Evolutionary conservation across 225 moss, liverwort and hornwort species (phyloP).

Genomic region (Physcomitrium patens): DNA sequence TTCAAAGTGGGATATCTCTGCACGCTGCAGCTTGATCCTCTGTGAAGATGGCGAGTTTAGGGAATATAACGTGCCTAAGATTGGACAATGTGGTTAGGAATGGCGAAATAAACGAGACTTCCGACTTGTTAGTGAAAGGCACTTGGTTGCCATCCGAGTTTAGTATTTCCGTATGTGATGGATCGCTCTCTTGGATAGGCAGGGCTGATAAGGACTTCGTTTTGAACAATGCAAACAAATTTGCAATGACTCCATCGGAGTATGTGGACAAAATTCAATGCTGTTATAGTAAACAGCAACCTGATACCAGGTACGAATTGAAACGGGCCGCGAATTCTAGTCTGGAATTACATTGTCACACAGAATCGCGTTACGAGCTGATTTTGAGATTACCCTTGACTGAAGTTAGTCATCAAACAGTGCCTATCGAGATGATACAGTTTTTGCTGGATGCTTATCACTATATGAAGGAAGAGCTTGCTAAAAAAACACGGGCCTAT

Average conservation of each 20-base stretch:
- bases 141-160: slow-evolving; percentile 57
- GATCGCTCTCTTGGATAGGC: slow-evolving; percentile 48
- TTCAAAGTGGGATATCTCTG: slow-evolving; percentile 1
- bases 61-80: slow-evolving; percentile 49
- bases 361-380: slow-evolving; percentile 23
- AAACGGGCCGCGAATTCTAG: slow-evolving; percentile 31
- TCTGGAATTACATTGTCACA: slow-evolving; percentile 45
- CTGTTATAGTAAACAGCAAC: slow-evolving; percentile 49
- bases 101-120: slow-evolving; percentile 29
- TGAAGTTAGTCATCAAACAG: slow-evolving; percentile 36
- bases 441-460: slow-evolving; percentile 50
- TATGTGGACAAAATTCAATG: slow-evolving; percentile 52
- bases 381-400: slow-evolving; percentile 38
- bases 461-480: slow-evolving; percentile 34
- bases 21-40: slow-evolving; percentile 17
- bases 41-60: slow-evolving; percentile 42
- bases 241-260: slow-evolving; percentile 46
- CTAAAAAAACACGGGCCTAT: slow-evolving; percentile 32
- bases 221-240: slow-evolving; percentile 27
- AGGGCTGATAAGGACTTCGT: slow-evolving; percentile 42
- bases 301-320: slow-evolving; percentile 45
- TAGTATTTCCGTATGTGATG: slow-evolving; percentile 49
- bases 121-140: slow-evolving; percentile 44
- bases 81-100: slow-evolving; percentile 46
- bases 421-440: slow-evolving; percentile 49